Evolutionary conservation across 31 red algal genomes (phyloP), one percentile per base, ranked within the genome.

Genomic region (Asparagopsis taxiformis): DNA sequence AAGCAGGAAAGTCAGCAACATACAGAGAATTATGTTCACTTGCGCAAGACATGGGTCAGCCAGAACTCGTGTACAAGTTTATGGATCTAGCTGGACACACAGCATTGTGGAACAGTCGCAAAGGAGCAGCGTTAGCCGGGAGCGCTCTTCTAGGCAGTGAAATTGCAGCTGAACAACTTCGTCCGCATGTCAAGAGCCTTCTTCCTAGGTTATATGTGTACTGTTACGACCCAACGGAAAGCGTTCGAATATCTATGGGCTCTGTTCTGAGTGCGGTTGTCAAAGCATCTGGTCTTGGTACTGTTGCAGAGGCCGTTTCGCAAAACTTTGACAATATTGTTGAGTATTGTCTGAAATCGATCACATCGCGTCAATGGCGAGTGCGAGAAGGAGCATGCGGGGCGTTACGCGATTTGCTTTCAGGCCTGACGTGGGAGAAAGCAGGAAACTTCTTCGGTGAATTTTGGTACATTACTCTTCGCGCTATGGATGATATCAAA

Each of bases 61-160:
- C 87, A 29, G 87, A 91, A 52, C 70, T 91, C 39, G 77, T 91
- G 0, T 91, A 91, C 54, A 91, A 91, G 70, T 82, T 91, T 69
- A 91, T 91, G 87, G 87, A 91, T 34, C 62, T 91, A 19, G 87
- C 87, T 13, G 75, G 75, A 17, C 77, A 81, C 52, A 54, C 87
- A 10, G 75, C 87, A 53, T 21, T 91, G 2, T 91, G 87, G 87
- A 91, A 91, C 51, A 82, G 53, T 50, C 76, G 87, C 30, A 73
- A 70, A 31, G 87, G 87, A 26, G 87, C 87, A 10, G 87, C 87
- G 17, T 67, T 91, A 39, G 87, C 87, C 21, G 77, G 87, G 21
- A 70, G 68, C 55, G 87, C 87, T 3, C 46, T 91, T 8, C 63
- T 91, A 4, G 77, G 69, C 31, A 75, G 56, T 34, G 59, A 75